Conservation (phyloP, 2,329 filamentous ascomycete genomes). For the Colletotrichum incanum region DNA sequence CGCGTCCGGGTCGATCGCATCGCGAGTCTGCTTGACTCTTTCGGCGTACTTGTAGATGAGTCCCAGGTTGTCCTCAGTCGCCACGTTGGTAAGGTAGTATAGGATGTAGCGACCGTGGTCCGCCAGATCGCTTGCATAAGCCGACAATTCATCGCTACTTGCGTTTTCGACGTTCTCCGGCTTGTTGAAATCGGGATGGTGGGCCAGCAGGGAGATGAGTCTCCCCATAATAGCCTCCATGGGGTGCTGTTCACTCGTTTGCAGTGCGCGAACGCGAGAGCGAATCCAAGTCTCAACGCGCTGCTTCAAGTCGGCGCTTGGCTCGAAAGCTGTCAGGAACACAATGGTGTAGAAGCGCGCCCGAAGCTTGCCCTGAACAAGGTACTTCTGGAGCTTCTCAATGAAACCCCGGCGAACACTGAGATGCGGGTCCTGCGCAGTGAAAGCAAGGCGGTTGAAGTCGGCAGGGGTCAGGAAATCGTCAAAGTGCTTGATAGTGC, state of each 20-base stretch:
- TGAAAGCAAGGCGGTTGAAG: conserved; percentile 86
- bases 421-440: conserved; percentile 83
- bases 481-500: conserved; percentile 82
- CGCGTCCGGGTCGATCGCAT: conserved; percentile 78
- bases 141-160: conserved; percentile 56
- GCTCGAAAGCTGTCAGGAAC: conserved; percentile 94
- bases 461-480: conserved; percentile 78
- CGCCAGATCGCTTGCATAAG: conserved; percentile 71
- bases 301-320: conserved; percentile 78
- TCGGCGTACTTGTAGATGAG: conserved; percentile 94
- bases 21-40: conserved; percentile 89
- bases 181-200: conserved; percentile 89
- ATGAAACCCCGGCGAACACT: conserved; percentile 86
- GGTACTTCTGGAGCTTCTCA: conserved; percentile 90
- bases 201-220: conserved; percentile 88
- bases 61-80: conserved; percentile 88
- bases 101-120: conserved; percentile 92
- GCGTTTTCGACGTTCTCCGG: conserved; percentile 25
- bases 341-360: conserved; percentile 89
- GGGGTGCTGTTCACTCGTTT: conserved; percentile 71
- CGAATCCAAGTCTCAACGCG: conserved; percentile 91
- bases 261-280: conserved; percentile 80
- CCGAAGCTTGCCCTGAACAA: conserved; percentile 79
- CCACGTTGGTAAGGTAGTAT: conserved; percentile 88
- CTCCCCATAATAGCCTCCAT: conserved; percentile 88